Evolutionary conservation across 208 protist genomes (phyloP), one percentile per base, ranked within the genome.

Genomic region (Leptomonas seymouri): DNA sequence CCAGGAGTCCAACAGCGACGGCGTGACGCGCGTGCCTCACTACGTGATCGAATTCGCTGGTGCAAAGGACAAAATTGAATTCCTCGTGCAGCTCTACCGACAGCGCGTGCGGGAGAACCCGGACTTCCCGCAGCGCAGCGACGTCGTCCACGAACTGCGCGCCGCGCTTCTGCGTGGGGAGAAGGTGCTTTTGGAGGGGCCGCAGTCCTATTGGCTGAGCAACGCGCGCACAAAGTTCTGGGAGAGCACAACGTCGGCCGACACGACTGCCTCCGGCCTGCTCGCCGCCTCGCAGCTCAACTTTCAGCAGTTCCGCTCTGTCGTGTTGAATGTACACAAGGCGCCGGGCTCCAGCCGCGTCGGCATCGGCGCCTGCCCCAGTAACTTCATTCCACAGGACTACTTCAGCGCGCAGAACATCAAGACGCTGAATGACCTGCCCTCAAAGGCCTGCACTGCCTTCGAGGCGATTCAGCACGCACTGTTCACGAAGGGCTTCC

Each of bases 321-420:
- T 95, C 21, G 89, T 95, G 42, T 89, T 97, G 61, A 97, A 97
- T 71, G 90, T 97, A 31, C 93, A 97, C 85, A 97, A 97, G 84
- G 77, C 91, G 7, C 93, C 93, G 0, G 93, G 85, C 34, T 91
- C 85, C 69, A 95, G 88, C 65, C 90, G 93, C n/a, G 93, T 97
- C 21, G 93, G 93, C 45, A 84, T 96, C 59, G 93, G 93, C 9
- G 93, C 93, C 56, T 95, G 91, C 79, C 89, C 93, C 15, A 90
- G 85, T 71, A 84, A 87, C 80, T 97, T 93, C 72, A 82, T 96
- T 45, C 70, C 87, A 57, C 93, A 97, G 78, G 91, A 97, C 75
- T 97, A 80, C 84, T 96, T 97, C 76, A 90, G 85, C 18, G 50
- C 81, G 9, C 80, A 93, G 70, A 78, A 80, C 67, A 90, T 97